phyloP scores from a whole-genome alignment of 345 rosid species.

The Eucalyptus cloeziana region DNA sequence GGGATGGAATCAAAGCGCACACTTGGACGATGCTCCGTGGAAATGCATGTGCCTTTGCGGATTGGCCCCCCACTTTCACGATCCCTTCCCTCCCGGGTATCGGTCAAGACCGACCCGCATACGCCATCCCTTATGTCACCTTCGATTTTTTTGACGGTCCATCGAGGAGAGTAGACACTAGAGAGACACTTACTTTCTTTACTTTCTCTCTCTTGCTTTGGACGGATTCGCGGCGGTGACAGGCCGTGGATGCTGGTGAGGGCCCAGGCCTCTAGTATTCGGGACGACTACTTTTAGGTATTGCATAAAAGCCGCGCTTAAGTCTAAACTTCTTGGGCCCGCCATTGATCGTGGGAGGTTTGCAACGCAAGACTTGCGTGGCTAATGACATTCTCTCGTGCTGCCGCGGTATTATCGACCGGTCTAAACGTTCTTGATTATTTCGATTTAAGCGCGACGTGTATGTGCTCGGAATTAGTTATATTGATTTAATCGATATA shows the following conservation, averaged over 20 bases:
- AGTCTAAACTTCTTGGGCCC: background rate
- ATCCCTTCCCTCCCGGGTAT: background rate
- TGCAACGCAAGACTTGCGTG: background rate
- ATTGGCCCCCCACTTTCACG: background rate
- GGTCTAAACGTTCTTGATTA: background rate
- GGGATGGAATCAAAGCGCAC: background rate
- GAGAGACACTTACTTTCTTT: background rate
- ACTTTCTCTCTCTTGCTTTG: background rate
- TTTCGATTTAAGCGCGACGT: background rate
- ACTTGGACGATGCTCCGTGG: background rate
- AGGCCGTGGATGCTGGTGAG: background rate
- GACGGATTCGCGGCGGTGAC: background rate
- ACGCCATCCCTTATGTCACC: background rate
- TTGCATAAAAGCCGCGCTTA: background rate
- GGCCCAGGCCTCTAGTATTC: background rate
- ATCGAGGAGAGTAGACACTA: background rate
- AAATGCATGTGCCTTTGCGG: background rate
- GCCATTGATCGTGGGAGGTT: background rate
- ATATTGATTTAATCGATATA: rapidly evolving
- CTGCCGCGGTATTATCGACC: background rate
- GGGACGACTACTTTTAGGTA: background rate
- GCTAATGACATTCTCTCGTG: background rate
- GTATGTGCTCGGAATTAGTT: background rate
- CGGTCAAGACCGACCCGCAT: background rate
- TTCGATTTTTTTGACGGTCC: background rate